A percentile compares a stretch with the other conserved stretches of the same genome.
Evolutionary conservation across 2,329 filamentous ascomycete genomes (phyloP).

Genomic region (Colletotrichum limetticola): DNA sequence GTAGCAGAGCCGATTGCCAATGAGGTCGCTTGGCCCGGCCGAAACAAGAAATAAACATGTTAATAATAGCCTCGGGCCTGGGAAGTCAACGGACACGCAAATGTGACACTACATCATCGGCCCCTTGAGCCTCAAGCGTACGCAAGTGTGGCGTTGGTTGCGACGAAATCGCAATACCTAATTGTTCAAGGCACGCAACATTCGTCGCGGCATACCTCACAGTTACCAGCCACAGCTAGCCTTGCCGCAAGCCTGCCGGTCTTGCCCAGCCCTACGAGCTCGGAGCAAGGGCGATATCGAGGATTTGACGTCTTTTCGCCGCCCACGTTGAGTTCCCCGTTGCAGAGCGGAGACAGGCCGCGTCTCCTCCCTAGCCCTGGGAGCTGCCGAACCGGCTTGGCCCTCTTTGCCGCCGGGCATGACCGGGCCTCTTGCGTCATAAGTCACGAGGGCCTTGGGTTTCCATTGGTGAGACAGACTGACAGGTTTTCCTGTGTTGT

Average conservation of each 20-base stretch:
- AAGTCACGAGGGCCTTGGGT: slow-evolving; percentile 1
- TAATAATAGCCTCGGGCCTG: not conserved
- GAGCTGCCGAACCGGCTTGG: slow-evolving; percentile 32
- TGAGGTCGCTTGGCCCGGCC: not conserved
- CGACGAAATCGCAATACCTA: not conserved
- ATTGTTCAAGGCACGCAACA: not conserved
- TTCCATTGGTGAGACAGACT: slow-evolving; percentile 31
- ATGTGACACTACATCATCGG: not conserved
- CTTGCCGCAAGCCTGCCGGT: not conserved
- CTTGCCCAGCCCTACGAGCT: slow-evolving; percentile 18
- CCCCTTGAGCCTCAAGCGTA: not conserved
- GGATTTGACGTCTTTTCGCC: slow-evolving; percentile 1
- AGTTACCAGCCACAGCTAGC: slow-evolving; percentile 25
- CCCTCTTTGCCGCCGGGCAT: slow-evolving; percentile 22
- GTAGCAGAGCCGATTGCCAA: slow-evolving; percentile 8
- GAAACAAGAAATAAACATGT: slow-evolving; percentile 10
- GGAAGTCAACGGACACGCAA: not conserved
- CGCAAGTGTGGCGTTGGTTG: not conserved
- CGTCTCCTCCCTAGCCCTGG: slow-evolving; percentile 28
- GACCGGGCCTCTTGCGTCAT: slow-evolving; percentile 31
- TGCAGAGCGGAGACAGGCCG: slow-evolving; percentile 30
- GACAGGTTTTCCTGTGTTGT: slow-evolving; percentile 1
- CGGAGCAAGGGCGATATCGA: slow-evolving; percentile 7
- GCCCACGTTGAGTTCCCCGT: slow-evolving; percentile 12
- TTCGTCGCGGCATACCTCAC: slow-evolving; percentile 22